Evolutionary conservation across 345 rosid genomes (phyloP).

Genomic region (Populus nigra): DNA sequence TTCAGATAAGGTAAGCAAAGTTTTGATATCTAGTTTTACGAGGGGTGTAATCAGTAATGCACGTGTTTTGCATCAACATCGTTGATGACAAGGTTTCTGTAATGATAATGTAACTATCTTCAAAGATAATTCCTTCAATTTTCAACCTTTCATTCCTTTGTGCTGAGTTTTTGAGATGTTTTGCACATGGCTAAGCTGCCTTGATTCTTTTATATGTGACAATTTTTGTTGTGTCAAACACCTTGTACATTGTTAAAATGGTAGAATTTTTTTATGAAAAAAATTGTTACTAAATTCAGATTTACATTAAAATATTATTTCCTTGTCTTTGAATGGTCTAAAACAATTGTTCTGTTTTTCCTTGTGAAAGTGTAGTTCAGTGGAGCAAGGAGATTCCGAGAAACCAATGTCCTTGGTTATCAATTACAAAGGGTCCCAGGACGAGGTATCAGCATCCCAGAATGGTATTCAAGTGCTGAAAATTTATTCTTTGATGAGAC

Average conservation of each 20-base stretch:
- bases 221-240: not conserved
- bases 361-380: slow-evolving; percentile 53
- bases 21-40: not conserved
- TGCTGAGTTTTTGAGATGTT: not conserved
- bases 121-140: not conserved
- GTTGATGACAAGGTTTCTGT: not conserved
- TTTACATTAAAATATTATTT: not conserved
- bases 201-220: slow-evolving; percentile 2
- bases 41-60: not conserved
- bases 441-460: slow-evolving; percentile 87
- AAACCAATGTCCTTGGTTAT: slow-evolving; percentile 94
- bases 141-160: not conserved
- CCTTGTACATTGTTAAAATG: not conserved
- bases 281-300: too few relatives aligned
- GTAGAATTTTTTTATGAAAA: not conserved
- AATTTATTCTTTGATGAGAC: slow-evolving; percentile 15
- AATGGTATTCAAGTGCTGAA: slow-evolving; percentile 97
- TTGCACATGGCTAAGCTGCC: not conserved
- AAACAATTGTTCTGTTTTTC: not conserved
- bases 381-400: slow-evolving; percentile 97
- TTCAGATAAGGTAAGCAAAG: slow-evolving; percentile 66
- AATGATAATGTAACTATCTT: too few relatives aligned
- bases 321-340: slow-evolving; percentile 2
- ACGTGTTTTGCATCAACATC: not conserved
- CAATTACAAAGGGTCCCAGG: slow-evolving; percentile 94